These are phyloP conservation scores for Rosa rugosa DNA, from an alignment of 306 rosid species.

Conservation along the genomic window DNA sequence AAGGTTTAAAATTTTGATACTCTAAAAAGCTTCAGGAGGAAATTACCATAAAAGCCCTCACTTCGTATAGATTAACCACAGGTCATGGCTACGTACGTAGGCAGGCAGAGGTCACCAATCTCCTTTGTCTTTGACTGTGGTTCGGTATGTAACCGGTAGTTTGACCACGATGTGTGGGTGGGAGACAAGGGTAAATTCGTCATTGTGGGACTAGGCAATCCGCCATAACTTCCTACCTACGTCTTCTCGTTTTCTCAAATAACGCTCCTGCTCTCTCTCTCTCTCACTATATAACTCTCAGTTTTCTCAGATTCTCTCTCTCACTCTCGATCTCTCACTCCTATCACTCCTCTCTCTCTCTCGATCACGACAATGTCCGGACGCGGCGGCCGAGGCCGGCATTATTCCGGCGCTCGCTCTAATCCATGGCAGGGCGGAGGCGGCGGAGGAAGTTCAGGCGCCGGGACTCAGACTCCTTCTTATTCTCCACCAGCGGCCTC, in stretches of 20 bases:
- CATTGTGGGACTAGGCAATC: not conserved
- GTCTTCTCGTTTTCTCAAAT: not conserved
- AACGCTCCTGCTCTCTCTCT: not conserved
- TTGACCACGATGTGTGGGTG: not conserved
- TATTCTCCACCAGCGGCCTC: not conserved
- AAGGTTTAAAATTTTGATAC: too few species aligned
- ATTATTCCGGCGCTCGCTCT: not conserved
- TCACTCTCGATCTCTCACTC: too few species aligned
- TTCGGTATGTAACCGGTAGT: not conserved
- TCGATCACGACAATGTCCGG: not conserved
- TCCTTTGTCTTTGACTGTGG: too few species aligned
- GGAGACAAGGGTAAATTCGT: not conserved
- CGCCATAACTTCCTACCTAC: not conserved
- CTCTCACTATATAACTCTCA: not conserved
- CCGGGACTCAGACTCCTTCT: not conserved
- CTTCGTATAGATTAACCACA: too few species aligned
- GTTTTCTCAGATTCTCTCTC: too few species aligned
- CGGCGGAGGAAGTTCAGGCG: not conserved
- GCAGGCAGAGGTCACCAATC: too few species aligned
- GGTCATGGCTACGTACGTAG: too few species aligned
- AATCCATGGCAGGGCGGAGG: not conserved
- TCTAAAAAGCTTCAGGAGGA: too few species aligned
- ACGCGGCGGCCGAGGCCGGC: not conserved
- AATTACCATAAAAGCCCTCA: too few species aligned
- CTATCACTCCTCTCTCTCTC: not conserved